Base-by-base conservation (phyloP, 169 alveolate species). In the Cryptosporidium muris region DNA sequence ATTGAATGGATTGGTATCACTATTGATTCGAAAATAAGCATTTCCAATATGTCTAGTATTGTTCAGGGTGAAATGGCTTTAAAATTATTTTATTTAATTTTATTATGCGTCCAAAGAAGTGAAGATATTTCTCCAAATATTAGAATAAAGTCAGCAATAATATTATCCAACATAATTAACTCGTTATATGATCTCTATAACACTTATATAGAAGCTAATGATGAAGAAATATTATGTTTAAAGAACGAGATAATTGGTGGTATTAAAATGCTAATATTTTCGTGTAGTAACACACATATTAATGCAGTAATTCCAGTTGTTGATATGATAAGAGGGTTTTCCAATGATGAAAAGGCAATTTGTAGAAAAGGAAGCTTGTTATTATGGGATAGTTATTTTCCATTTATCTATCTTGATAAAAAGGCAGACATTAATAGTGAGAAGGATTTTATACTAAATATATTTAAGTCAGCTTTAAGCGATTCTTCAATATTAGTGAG, bases 1-100 rank as follows among this genome's bases (percentile, higher is more conserved):
- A 74, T 74, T 5, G 85, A 74, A 38, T 74, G 85, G 85, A 58
- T 68, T 16, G 85, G 85, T 58, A 60, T 74, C 16, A 60, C 85
- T 9, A 43, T 74, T 11, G 68, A 74, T 11, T 43, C 42, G 3
- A 16, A 25, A 43, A 2, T 9, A n/a, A 58, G 43, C 6, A 34
- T 7, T 14, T 16, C 47, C 1, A 47, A 36, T 3, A 40, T 36
- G 40, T 58, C 14, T 25, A 74, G 60, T 43, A 58, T 74, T 74
- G 60, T 68, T 56, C 63, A 74, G 25, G 40, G 62, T 36, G 85
- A 74, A 74, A 74, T 74, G 85, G 67, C 68, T n/a, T 16, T 60
- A 9, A 66, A 74, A 42, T 51, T 74, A 12, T 74, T 58, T 60
- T 48, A 60, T 74, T 12, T 74, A 34, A 3, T 74, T 7, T 36